Conservation (phyloP, 2,329 filamentous ascomycete genomes). For the Intubia oerlemansii region DNA sequence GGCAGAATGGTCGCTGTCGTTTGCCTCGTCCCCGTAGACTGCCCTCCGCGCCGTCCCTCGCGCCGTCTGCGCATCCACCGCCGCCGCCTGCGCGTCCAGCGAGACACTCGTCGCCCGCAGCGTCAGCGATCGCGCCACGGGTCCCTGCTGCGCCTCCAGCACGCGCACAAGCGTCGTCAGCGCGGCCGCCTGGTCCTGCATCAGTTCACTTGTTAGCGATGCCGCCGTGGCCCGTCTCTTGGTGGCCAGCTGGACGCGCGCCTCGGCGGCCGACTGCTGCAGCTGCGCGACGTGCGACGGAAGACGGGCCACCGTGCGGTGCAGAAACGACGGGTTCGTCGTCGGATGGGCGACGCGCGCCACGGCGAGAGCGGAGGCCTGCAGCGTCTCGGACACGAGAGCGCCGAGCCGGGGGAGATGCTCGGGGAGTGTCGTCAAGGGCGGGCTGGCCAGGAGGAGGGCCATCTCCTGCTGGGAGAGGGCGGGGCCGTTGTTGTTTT, state of each 20-base stretch:
- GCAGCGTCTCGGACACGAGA: conserved; percentile 27
- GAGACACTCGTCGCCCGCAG: conserved; percentile 25
- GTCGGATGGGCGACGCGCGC: conserved; percentile 25
- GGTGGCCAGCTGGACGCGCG: conserved; percentile 14
- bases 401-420: conserved; percentile 25
- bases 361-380: conserved; percentile 24
- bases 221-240: conserved; percentile 19
- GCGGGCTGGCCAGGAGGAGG: conserved; percentile 27
- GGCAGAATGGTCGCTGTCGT: too few relatives aligned
- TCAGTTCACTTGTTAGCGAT: conserved; percentile 16
- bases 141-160: conserved; percentile 33
- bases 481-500: neutral
- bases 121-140: conserved; percentile 26
- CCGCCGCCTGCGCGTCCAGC: conserved; percentile 19
- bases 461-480: conserved; percentile 16
- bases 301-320: conserved; percentile 31
- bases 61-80: conserved; percentile 16
- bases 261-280: conserved; percentile 11
- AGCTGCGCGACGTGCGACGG: conserved; percentile 18
- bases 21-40: conserved; percentile 25
- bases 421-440: conserved; percentile 23
- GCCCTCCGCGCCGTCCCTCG: conserved; percentile 16
- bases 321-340: conserved; percentile 34
- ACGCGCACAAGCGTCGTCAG: conserved; percentile 23
- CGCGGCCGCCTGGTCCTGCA: conserved; percentile 18